Evolutionary conservation across 148 eudicot species (phyloP).

Genomic region (Vaccinium vitisidaea): DNA sequence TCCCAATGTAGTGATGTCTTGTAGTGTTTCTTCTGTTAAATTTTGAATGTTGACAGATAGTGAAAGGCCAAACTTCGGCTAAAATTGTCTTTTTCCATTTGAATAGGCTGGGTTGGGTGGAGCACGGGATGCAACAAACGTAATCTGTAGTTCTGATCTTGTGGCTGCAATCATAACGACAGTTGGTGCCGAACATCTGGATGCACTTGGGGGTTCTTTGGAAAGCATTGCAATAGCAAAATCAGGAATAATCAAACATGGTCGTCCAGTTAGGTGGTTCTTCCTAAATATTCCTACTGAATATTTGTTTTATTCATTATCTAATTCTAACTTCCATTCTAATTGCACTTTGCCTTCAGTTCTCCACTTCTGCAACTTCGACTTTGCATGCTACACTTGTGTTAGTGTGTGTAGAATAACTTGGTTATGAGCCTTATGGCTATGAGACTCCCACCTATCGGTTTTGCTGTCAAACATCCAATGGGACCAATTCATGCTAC

Average conservation of each 20-base stretch:
- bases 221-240: constrained; percentile 93
- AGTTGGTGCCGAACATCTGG: constrained; percentile 86
- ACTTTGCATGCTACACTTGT: neutral
- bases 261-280: constrained; percentile 90
- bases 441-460: neutral
- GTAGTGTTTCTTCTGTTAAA: neutral
- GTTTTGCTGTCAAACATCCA: neutral
- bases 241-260: constrained; percentile 83
- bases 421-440: neutral
- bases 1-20: neutral
- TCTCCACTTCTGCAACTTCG: neutral
- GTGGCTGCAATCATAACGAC: constrained; percentile 81
- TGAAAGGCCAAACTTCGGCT: neutral
- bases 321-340: neutral
- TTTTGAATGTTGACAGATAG: neutral
- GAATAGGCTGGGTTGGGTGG: constrained; percentile 93
- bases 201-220: constrained; percentile 94
- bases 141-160: constrained; percentile 65
- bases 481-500: neutral
- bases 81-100: neutral
- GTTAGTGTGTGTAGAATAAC: neutral
- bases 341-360: neutral
- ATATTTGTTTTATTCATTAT: neutral
- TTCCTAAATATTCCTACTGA: constrained; percentile 20
- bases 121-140: constrained; percentile 94